Evolutionary conservation across 2,329 filamentous ascomycete species (phyloP), one percentile per base, ranked within the genome.

Genomic region (Aspergillus chevalieri): DNA sequence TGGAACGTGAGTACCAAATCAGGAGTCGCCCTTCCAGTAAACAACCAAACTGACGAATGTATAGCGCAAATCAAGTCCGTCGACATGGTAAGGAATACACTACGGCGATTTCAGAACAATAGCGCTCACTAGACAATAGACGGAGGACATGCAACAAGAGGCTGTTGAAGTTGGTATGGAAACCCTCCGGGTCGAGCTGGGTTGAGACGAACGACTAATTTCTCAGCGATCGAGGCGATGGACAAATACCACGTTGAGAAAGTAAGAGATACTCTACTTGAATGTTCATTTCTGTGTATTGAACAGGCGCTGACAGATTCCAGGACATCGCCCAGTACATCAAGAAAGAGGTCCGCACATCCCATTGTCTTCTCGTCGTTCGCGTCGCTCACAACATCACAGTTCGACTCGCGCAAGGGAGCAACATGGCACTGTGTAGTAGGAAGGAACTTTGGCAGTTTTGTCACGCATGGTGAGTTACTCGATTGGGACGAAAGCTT

Each of bases 371-470:
- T 46, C 49, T 43, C 47, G 26, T 10, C 43, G 19, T 45, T 46
- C 39, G 47, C 50, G 34, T 46, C 47, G 51, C 59, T 67, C 52
- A 67, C 58, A 51, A 34, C 19, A 36, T 42, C 49, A 38, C 64
- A 97, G 92, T 97, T 98, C 65, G 93, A 98, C 71, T 87, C 89
- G 65, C 86, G 91, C 68, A 96, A 96, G 77, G 93, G 93, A 33
- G 91, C 92, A 55, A 98, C 93, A 69, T 98, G 92, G 93, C 93
- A 98, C 75, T 98, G 93, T 75, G 96, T 98, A 60, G 93, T 98
- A 30, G 93, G 93, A 56, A 83, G 93, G 61, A 97, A 98, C 79
- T 98, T 98, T 75, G 93, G 93, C 62, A 97, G 92, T 75, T 98
- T 97, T 63, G 93, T 98, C 46, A 98, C 93, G 38, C 93, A 98